Evolutionary conservation across 306 rosid species (phyloP), one percentile per base, ranked within the genome.

Genomic region (Castanea sativa): DNA sequence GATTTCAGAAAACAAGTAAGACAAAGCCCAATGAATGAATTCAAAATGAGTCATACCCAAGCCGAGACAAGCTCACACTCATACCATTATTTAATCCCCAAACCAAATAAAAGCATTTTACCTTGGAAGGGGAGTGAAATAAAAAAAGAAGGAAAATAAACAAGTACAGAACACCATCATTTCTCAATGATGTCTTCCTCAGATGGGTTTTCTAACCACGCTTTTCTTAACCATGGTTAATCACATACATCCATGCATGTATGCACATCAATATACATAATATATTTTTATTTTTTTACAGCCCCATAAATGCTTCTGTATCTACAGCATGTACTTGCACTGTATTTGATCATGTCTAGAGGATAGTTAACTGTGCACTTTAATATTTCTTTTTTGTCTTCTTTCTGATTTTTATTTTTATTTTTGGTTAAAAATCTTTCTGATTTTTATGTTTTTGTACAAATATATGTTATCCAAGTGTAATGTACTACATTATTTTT

Each of bases 141-240:
- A 5, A 23, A 30, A 60, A 68, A 57, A 82, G 69, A 71, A 61
- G 32, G 13, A 77, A 73, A 81, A 59, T 64, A 60, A 71, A 76
- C 60, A 83, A 92, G 91, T 92, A 92, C 92, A 88, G 74, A 85
- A 90, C 92, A 75, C 81, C 91, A 95, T 95, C 94, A 95, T 92
- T 93, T 85, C 94, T 84, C 93, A 95, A 95, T 95, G 92, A 93
- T 91, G 77, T 80, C 79, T 81, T 86, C 84, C 76, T 86, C 86
- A 82, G 84, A 77, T 74, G 83, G 86, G 86, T 74, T 67, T 68
- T 70, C 84, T 88, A 81, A 89, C 91, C 87, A 45, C 58, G 49
- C 70, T 83, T 78, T 78, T 41, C 77, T 76, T 82, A 86, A 91
- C 92, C 92, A 78, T 79, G 89, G 95, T 90, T 90, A 85, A 89